phyloP scores from a whole-genome alignment of 2,329 filamentous ascomycete genomes.

The Polytolypa hystricis region DNA sequence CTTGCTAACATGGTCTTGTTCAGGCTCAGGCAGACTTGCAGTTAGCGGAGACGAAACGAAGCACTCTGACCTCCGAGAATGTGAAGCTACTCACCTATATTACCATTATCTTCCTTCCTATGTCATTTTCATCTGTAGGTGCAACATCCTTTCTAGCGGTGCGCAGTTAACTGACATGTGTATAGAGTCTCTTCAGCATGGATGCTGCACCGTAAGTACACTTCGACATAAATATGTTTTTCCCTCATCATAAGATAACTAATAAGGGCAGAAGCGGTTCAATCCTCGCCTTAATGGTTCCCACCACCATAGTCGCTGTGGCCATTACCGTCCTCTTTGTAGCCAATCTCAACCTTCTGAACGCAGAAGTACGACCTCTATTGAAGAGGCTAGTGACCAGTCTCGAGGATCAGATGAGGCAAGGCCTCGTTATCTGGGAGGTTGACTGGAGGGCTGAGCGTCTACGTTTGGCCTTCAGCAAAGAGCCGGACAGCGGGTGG shows the following conservation, averaged over 20 bases:
- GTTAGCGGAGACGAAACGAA: not conserved
- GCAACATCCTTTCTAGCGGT: not conserved
- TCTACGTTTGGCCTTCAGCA: too few relatives aligned
- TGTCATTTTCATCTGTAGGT: slow-evolving; percentile 1
- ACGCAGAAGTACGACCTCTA: not conserved
- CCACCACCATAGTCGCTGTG: not conserved
- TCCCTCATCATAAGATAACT: not conserved
- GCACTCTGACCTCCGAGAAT: not conserved
- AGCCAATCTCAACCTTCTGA: not conserved
- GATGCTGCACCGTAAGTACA: not conserved
- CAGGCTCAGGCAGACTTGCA: not conserved
- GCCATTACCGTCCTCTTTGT: not conserved
- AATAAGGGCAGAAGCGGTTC: too few relatives aligned
- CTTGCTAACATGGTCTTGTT: not conserved
- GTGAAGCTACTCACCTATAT: not conserved
- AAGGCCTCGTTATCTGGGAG: not conserved
- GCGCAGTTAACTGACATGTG: not conserved
- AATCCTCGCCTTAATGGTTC: not conserved
- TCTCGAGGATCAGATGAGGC: not conserved
- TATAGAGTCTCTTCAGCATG: slow-evolving; percentile 1
- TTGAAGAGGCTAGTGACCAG: not conserved
- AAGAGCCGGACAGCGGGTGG: too few relatives aligned
- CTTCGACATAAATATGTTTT: too few relatives aligned
- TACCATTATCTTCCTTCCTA: slow-evolving; percentile 1
- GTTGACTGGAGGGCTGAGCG: not conserved